phyloP scores from a whole-genome alignment of 2,329 filamentous ascomycete species.

The Beauveria caledonica region DNA sequence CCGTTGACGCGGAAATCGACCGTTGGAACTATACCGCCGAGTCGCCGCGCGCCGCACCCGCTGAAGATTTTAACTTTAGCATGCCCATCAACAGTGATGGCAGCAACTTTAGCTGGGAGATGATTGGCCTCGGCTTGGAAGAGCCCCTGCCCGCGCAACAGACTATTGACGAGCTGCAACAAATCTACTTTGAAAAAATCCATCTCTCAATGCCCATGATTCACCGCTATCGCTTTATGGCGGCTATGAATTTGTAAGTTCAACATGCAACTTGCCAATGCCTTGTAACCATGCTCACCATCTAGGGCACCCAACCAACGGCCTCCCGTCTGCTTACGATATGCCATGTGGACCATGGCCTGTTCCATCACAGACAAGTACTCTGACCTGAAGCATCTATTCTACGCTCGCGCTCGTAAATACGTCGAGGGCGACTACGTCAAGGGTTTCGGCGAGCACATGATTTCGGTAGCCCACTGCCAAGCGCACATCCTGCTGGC shows the following conservation, averaged over 20 bases:
- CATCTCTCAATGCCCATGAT: constrained; percentile 83
- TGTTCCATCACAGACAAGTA: constrained; percentile 80
- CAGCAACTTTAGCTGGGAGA: constrained; percentile 70
- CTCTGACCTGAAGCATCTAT: constrained; percentile 69
- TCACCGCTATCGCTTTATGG: constrained; percentile 78
- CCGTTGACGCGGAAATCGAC: constrained; percentile 41
- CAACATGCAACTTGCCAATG: neutral
- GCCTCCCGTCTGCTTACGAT: constrained; percentile 80
- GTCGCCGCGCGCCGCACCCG: constrained; percentile 38
- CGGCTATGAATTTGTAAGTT: constrained; percentile 71
- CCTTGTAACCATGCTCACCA: constrained; percentile 10
- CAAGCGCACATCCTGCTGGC: constrained; percentile 76
- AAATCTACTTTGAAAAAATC: constrained; percentile 84
- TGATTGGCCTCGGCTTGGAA: constrained; percentile 51
- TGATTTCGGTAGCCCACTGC: constrained; percentile 77
- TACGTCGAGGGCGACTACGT: constrained; percentile 86
- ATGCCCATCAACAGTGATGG: constrained; percentile 43
- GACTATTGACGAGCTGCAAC: constrained; percentile 76
- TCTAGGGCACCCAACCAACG: constrained; percentile 67
- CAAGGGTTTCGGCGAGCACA: constrained; percentile 82
- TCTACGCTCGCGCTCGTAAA: constrained; percentile 83
- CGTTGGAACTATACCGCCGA: constrained; percentile 48
- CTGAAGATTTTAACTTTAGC: constrained; percentile 53
- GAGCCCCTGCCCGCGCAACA: constrained; percentile 51
- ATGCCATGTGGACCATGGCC: constrained; percentile 95